Conservation (phyloP, 2,329 filamentous ascomycete species). For the Macrophomina tecta region DNA sequence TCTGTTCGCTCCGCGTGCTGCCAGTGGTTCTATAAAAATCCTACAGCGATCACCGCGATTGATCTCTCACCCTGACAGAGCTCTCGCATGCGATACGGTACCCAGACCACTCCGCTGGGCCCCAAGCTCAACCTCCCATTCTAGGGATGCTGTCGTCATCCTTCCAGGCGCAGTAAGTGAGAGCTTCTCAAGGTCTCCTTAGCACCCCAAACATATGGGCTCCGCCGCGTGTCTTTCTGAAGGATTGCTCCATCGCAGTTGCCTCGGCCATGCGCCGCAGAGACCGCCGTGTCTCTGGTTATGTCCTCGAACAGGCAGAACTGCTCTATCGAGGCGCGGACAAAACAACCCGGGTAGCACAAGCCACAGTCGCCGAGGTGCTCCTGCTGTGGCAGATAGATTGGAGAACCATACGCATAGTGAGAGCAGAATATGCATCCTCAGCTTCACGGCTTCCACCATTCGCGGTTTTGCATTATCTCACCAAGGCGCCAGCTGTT, state of each 20-base stretch:
- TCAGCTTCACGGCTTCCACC: not conserved
- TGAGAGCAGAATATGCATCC: not conserved
- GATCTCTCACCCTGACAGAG: slow-evolving; percentile 8
- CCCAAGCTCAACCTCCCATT: not conserved
- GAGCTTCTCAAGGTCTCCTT: not conserved
- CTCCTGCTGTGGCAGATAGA: slow-evolving; percentile 17
- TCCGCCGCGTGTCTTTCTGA: slow-evolving; percentile 15
- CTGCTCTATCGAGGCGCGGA: not conserved
- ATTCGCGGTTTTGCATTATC: not conserved
- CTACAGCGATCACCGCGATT: slow-evolving; percentile 3
- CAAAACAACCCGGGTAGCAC: not conserved
- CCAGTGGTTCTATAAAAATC: slow-evolving; percentile 23
- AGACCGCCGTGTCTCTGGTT: slow-evolving; percentile 14
- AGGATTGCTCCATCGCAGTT: not conserved
- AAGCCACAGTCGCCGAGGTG: not conserved
- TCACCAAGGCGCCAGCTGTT: too few relatives aligned
- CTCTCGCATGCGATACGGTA: slow-evolving; percentile 13
- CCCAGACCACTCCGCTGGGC: slow-evolving; percentile 7
- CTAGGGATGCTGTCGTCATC: slow-evolving; percentile 7
- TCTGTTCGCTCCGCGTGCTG: not conserved
- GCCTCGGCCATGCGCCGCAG: slow-evolving; percentile 6
- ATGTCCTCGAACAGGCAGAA: slow-evolving; percentile 4
- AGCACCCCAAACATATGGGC: not conserved
- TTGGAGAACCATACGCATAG: slow-evolving; percentile 6
- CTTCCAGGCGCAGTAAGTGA: not conserved